Conservation (phyloP, 2,329 filamentous ascomycete species). For the Exophiala xenobiotica region DNA sequence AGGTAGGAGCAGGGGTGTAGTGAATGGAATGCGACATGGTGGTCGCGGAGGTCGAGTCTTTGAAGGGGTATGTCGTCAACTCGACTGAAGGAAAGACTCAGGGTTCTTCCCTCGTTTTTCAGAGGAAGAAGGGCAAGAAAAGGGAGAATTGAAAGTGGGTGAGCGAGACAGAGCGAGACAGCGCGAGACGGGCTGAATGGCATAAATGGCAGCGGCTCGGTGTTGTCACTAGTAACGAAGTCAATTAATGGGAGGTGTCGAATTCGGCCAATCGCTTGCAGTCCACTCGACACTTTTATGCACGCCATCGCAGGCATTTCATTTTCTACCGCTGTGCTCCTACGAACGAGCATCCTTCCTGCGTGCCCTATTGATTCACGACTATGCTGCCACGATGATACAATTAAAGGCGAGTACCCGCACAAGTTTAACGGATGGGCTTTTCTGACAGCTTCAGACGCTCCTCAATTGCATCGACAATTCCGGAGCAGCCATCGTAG, state of each 20-base stretch:
- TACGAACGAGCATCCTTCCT: no score
- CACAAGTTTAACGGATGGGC: not conserved
- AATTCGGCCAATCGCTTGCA: not conserved
- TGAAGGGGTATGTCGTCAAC: not conserved
- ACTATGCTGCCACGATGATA: conserved; percentile 71
- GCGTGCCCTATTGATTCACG: no score
- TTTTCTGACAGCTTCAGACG: conserved; percentile 56
- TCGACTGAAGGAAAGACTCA: conserved; percentile 4
- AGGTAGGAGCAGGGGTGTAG: conserved; percentile 16
- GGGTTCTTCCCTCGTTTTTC: conserved; percentile 1
- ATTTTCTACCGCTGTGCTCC: not conserved
- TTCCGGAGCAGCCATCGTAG: conserved; percentile 93
- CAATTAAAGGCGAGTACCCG: conserved; percentile 68
- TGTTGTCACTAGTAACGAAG: not conserved
- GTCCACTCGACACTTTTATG: not conserved
- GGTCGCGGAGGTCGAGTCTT: conserved; percentile 18
- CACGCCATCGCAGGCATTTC: not conserved
- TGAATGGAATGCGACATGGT: conserved; percentile 22
- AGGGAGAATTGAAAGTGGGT: not conserved
- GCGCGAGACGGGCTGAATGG: not conserved
- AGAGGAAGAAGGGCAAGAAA: conserved; percentile 2
- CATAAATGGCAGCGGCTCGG: conserved; percentile 3
- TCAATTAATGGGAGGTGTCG: not conserved
- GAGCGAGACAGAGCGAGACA: not conserved
- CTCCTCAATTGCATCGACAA: conserved; percentile 99